Evolutionary conservation across 305 asterid genomes (phyloP), one percentile per base, ranked within the genome.

Genomic region (Fraxinus baroniana): DNA sequence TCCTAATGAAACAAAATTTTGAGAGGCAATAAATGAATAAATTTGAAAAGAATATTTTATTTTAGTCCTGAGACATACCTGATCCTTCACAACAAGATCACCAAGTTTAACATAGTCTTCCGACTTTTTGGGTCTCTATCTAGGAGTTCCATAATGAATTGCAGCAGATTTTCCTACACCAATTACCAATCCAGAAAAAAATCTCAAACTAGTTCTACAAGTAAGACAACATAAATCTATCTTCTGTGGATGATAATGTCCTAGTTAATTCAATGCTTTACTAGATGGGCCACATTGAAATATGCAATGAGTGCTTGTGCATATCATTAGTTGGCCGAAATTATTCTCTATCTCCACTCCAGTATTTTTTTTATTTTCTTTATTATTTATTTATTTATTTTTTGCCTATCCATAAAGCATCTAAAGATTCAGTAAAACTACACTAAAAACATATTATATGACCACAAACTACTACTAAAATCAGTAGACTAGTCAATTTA

Each of bases 141-240:
- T n/a, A n/a, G n/a, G n/a, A n/a, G n/a, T 91, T 79, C 98, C 98
- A 86, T 95, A 95, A 36, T 83, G 93, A 83, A 95, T 95, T 79
- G 94, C 91, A 85, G 96, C 96, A 84, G 97, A 88, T 91, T 92
- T 95, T 79, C 98, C 98, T 95, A 87, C 82, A 85, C 30, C 41
- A 79, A 72, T 79, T 84, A 81, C 28, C 62, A 70, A 74, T 28
- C 39, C 8, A 62, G 28, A 41, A 52, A 18, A 17, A 76, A 46
- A 3, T 85, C 66, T 77, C 68, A 72, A 41, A 74, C 52, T 24
- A 80, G 9, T 28, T 2, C 55, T 17, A 13, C 81, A 70, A 71
- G 49, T 18, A 28, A 72, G 26, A 37, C 37, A 17, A 26, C 76
- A 77, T 44, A 32, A 71, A 80, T 17, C 9, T 4, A 20, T 10